A percentile compares a stretch with the other conserved stretches of the same genome.
phyloP scores from a whole-genome alignment of 768 basidiomycete genomes.

The Favolaschia claudopus region DNA sequence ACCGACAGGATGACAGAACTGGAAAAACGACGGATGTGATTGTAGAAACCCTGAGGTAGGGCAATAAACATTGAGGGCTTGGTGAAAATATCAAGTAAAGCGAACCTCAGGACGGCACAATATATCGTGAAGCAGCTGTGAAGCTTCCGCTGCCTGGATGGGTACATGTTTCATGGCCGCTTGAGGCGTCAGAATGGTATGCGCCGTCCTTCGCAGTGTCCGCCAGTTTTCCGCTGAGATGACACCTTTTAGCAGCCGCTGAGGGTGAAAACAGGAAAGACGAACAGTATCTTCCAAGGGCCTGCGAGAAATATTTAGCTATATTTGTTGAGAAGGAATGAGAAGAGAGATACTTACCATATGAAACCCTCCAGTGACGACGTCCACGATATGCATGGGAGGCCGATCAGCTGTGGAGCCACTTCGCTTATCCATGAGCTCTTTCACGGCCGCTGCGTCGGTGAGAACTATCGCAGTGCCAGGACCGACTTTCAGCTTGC shows the following conservation, averaged over 20 bases:
- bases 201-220: conserved; percentile 27
- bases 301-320: too few relatives aligned
- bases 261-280: too few relatives aligned
- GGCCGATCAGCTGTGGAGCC: conserved; percentile 34
- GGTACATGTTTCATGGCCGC: conserved; percentile 15
- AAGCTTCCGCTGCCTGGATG: conserved; percentile 31
- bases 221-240: conserved; percentile 29
- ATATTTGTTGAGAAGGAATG: too few relatives aligned
- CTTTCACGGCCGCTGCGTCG: not conserved
- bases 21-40: conserved; percentile 36
- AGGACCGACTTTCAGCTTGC: not conserved
- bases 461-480: not conserved
- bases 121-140: conserved; percentile 24
- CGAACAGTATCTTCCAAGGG: too few relatives aligned
- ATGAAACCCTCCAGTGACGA: conserved; percentile 21
- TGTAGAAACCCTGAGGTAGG: conserved; percentile 32
- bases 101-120: conserved; percentile 16
- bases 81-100: conserved; percentile 1
- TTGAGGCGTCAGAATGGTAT: conserved; percentile 13
- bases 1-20: conserved; percentile 38
- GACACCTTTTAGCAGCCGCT: conserved; percentile 5
- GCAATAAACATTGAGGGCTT: not conserved
- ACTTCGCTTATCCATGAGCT: not conserved
- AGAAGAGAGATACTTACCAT: too few relatives aligned
- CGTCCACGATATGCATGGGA: conserved; percentile 22